Base-by-base conservation (phyloP, 2,329 filamentous ascomycete species). In the Nothophaeocryptopus gaeumannii region DNA sequence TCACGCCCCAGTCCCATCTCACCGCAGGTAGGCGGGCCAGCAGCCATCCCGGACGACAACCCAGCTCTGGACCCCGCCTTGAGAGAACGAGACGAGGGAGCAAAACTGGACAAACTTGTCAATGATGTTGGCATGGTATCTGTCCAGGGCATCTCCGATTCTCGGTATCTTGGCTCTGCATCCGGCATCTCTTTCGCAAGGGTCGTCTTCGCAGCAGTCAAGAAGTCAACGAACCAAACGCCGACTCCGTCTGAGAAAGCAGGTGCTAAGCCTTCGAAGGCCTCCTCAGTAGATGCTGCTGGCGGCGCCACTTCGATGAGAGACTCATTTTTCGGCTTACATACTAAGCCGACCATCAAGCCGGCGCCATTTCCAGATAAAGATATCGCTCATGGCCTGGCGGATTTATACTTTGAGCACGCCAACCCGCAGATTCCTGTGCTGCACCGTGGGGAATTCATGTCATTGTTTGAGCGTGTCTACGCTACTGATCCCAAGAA, bases 371-470 rank as follows among this genome's bases (percentile, higher is more conserved):
- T 97, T 61, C 93, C 93, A 0, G 83, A 88, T 55, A 83, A 81
- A 56, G 82, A 87, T 30, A 75, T 96, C 2, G 92, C 84, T 1
- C 71, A 80, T 47, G 81, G 83, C 52, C 78, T 97, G 13, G 84
- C 89, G 33, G 81, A 84, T 47, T 79, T 96, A 33, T 97, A 96
- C 69, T 97, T 97, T 68, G 89, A 96, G 71, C 88, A 96, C 67
- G 89, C 92, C 1, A 97, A 97, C 67, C 91, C 92, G 4, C 92
- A 97, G 69, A 95, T 96, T 58, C 92, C 92, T 0, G 89, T 96
- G 37, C 75, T 97, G 42, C 92, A 97, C 66, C 84, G 88, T 33
- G 85, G 81, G 30, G 89, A 96, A 61, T 97, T 96, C 64, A 89
- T 90, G 84, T 80, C 86, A 39, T 83, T 95, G 72, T 88, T 96